These are phyloP conservation scores for Leptographium procerum DNA, from an alignment of 2,329 filamentous ascomycete species.

Conservation along the genomic window DNA sequence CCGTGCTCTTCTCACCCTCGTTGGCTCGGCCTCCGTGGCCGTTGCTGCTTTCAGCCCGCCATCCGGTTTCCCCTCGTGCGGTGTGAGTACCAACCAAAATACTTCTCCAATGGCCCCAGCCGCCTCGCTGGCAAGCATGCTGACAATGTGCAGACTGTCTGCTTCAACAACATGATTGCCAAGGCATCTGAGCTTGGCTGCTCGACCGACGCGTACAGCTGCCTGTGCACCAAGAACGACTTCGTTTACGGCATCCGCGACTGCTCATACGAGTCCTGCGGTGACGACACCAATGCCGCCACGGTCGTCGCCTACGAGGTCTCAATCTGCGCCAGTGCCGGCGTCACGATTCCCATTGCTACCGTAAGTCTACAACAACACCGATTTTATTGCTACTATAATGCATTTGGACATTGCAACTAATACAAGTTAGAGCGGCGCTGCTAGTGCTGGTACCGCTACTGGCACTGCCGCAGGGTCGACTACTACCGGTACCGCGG, in stretches of 20 bases:
- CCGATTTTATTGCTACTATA: no score
- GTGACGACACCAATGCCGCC: conserved; percentile 19
- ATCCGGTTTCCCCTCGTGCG: conserved; percentile 35
- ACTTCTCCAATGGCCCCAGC: background rate
- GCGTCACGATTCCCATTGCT: conserved; percentile 23
- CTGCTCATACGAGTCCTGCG: conserved; percentile 35
- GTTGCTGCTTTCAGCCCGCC: conserved; percentile 28
- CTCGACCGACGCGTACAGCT: conserved; percentile 25
- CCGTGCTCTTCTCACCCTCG: conserved; percentile 20
- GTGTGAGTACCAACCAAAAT: conserved; percentile 32
- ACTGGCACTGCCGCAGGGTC: background rate
- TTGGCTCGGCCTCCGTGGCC: conserved; percentile 26
- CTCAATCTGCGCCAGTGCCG: conserved; percentile 25
- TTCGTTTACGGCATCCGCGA: conserved; percentile 40
- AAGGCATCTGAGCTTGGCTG: conserved; percentile 36
- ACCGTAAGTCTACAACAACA: conserved; percentile 13
- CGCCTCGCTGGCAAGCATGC: background rate
- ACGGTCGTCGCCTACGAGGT: conserved; percentile 28
- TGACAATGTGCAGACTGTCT: conserved; percentile 26
- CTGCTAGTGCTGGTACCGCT: conserved; percentile 11
- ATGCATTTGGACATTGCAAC: background rate
- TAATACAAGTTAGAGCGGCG: background rate
- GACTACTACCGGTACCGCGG: background rate
- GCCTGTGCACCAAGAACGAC: conserved; percentile 35
- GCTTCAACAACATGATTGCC: conserved; percentile 39